Conservation (phyloP, 2,329 filamentous ascomycete species). For the Talaromyces albobiverticillius region DNA sequence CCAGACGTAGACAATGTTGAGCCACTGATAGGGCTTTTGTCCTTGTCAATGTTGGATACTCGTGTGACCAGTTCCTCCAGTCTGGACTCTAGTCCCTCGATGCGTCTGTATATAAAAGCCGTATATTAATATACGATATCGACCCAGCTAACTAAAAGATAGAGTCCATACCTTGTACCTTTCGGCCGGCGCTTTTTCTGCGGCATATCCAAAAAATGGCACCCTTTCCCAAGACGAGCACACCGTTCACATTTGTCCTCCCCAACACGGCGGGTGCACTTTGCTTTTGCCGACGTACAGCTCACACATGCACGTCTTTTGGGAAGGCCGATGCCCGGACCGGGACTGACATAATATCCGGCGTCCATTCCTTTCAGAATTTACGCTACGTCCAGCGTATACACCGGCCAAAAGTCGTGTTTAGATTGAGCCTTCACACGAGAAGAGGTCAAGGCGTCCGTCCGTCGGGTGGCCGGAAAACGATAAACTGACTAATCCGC, state of each 20-base stretch:
- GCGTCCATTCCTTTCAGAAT: too few relatives aligned
- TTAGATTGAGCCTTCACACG: too few relatives aligned
- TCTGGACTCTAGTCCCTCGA: not conserved
- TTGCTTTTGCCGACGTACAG: not conserved
- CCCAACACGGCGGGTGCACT: not conserved
- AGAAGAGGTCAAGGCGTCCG: too few relatives aligned
- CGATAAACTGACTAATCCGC: too few relatives aligned
- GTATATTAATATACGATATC: not conserved
- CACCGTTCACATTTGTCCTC: not conserved
- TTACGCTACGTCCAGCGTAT: too few relatives aligned
- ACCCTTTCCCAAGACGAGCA: not conserved
- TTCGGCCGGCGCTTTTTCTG: not conserved
- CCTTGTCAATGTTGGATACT: not conserved
- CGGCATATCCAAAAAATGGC: not conserved
- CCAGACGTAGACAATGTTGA: not conserved
- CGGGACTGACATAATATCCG: not conserved
- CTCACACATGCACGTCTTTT: not conserved
- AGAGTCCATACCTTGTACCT: not conserved
- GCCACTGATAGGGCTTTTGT: not conserved
- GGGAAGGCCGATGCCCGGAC: not conserved
- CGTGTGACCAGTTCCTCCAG: not conserved
- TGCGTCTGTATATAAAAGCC: not conserved
- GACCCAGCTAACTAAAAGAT: not conserved
- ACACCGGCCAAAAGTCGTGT: too few relatives aligned
- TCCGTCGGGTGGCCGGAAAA: too few relatives aligned